Percentiles rank a stretch among this genome's conserved stretches.
Evolutionary conservation across 1,139 yeast species (phyloP).

Genomic region (Sugiyamaella pinicola): DNA sequence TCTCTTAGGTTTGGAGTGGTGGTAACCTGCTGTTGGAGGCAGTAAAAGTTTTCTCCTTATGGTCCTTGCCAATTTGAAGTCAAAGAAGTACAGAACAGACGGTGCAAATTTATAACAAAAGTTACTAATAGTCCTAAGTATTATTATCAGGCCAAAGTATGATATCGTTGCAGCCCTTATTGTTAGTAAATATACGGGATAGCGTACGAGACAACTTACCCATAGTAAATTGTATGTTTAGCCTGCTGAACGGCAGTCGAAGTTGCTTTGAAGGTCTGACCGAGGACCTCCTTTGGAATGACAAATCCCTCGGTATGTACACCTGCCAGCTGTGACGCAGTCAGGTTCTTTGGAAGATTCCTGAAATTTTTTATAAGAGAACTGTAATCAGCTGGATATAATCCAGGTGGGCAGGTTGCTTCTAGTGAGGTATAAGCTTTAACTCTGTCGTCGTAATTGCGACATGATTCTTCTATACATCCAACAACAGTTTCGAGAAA

Average conservation of each 20-base stretch:
- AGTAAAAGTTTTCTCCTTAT: slow-evolving; percentile 50
- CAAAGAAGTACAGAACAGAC: slow-evolving; percentile 40
- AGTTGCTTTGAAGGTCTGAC: neutral
- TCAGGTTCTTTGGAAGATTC: slow-evolving; percentile 9
- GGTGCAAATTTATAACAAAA: slow-evolving; percentile 38
- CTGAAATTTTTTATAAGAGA: neutral
- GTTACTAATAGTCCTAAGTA: slow-evolving; percentile 24
- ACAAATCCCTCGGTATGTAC: slow-evolving; percentile 16
- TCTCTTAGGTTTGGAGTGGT: slow-evolving; percentile 47
- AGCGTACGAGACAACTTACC: neutral
- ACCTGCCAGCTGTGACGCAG: slow-evolving; percentile 5
- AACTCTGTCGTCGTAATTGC: neutral
- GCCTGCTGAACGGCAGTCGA: slow-evolving; percentile 8
- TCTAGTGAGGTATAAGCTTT: slow-evolving; percentile 10
- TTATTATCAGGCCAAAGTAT: slow-evolving; percentile 41
- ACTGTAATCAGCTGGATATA: slow-evolving; percentile 11
- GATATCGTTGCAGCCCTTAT: slow-evolving; percentile 17
- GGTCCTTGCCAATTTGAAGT: slow-evolving; percentile 41
- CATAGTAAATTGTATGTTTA: slow-evolving; percentile 9
- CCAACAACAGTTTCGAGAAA: slow-evolving; percentile 23
- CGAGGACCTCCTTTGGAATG: slow-evolving; percentile 11
- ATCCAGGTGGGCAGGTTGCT: neutral
- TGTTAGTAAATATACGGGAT: slow-evolving; percentile 11
- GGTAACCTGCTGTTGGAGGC: slow-evolving; percentile 51
- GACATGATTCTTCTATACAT: slow-evolving; percentile 19